Base-by-base conservation (phyloP, 257 asterid species). In the Buddleja alternifolia region DNA sequence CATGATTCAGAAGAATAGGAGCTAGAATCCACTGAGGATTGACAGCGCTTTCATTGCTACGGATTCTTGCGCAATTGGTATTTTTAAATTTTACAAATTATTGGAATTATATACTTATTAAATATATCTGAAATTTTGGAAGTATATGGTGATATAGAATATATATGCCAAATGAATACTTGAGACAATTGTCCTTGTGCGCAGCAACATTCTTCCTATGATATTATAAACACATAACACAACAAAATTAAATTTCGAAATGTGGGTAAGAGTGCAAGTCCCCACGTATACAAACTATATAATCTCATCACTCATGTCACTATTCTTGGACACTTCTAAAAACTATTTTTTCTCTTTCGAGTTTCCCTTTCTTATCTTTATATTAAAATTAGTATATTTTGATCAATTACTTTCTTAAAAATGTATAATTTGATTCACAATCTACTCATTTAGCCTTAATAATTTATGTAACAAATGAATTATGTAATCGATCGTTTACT, bases 201-300 rank as follows among this genome's bases (percentile, higher is more conserved):
- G 84, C 81, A 60, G 78, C 82, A 79, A 85, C 86, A 87, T 81
- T 87, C 88, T 80, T 80, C 79, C 82, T 45, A 69, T 42, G 77
- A 77, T 68, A 63, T 76, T 77, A 67, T 77, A 62, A 21, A 67
- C 56, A 47, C 45, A 34, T 7, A 55, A 34, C 23, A 39, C 10
- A 57, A 53, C 50, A 39, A 37, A 52, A 20, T 19, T 8, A 20
- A 9, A 52, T 23, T 19, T 52, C 2, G 53, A 58, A 44, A 77
- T 71, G 54, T 75, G 70, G 69, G 64, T 51, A 59, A 63, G 65
- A 42, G 70, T 25, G 68, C 64, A 54, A 62, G 66, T 69, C 73
- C 79, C 69, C 77, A 78, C 78, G 56, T 74, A n/a, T n/a, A n/a
- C n/a, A 39, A 74, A 63, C 51, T 68, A 54, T 68, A 54, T 44